Conservation (phyloP, 1,139 yeast genomes). For the Diutina ranongensis region DNA sequence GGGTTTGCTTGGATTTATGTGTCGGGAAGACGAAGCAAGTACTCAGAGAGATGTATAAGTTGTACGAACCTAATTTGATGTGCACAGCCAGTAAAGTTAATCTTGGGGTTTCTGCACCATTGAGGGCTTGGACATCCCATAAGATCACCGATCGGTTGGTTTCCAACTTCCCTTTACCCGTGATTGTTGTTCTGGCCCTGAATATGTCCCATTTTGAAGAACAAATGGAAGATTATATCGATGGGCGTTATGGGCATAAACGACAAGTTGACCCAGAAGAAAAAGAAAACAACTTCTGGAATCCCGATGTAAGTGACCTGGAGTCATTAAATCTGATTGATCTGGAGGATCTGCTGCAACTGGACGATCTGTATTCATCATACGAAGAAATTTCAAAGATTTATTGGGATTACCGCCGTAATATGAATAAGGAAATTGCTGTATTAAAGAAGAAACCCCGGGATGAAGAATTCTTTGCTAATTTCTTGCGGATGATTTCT, state of each 20-base stretch:
- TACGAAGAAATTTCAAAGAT: slow-evolving; percentile 28
- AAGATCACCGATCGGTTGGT: slow-evolving; percentile 53
- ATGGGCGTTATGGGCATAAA: slow-evolving; percentile 1
- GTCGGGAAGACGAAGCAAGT: slow-evolving; percentile 49
- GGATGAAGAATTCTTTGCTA: slow-evolving; percentile 22
- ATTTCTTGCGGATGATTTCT: slow-evolving; percentile 22
- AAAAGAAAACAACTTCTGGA: background rate
- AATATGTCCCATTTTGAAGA: slow-evolving; percentile 34
- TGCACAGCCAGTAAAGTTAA: slow-evolving; percentile 50
- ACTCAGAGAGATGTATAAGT: slow-evolving; percentile 46
- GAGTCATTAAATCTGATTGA: slow-evolving; percentile 16
- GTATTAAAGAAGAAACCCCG: slow-evolving; percentile 12
- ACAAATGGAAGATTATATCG: slow-evolving; percentile 12
- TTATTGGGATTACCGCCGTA: slow-evolving; percentile 20
- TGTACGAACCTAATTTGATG: slow-evolving; percentile 56
- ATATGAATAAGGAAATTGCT: slow-evolving; percentile 14
- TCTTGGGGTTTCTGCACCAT: slow-evolving; percentile 31
- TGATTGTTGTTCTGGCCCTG: slow-evolving; percentile 54
- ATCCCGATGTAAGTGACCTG: slow-evolving; percentile 10
- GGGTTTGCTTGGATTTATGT: slow-evolving; percentile 51
- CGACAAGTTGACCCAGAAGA: background rate
- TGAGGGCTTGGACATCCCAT: slow-evolving; percentile 50
- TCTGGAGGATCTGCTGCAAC: slow-evolving; percentile 13
- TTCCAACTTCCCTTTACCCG: slow-evolving; percentile 55
- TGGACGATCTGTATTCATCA: slow-evolving; percentile 26